phyloP scores from a whole-genome alignment of 345 rosid species.

The Leavenworthia alabamica region DNA sequence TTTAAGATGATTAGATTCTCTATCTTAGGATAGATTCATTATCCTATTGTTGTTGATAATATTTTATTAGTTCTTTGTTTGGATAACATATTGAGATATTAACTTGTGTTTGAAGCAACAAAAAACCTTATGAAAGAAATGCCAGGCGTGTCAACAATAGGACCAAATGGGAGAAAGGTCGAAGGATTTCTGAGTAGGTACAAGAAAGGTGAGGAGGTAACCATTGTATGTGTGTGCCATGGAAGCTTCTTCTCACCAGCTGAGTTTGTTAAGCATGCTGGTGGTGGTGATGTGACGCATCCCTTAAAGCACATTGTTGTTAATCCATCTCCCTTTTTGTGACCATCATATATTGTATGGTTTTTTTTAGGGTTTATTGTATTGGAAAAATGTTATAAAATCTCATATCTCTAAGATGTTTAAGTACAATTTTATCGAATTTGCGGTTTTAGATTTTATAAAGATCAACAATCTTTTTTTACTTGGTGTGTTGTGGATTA shows the following conservation, averaged over 20 bases:
- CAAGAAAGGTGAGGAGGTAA: slow-evolving; percentile 67
- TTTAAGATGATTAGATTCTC: not conserved
- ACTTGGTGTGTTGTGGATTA: not conserved
- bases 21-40: not conserved
- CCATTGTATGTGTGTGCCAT: slow-evolving; percentile 84
- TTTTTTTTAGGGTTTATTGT: not conserved
- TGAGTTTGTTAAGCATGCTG: slow-evolving; percentile 82
- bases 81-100: not conserved
- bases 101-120: slow-evolving; percentile 35
- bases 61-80: not conserved
- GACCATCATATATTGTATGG: not conserved
- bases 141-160: slow-evolving; percentile 80
- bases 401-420: slow-evolving; percentile 9
- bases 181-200: slow-evolving; percentile 80
- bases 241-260: slow-evolving; percentile 78
- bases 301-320: slow-evolving; percentile 82
- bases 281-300: slow-evolving; percentile 57
- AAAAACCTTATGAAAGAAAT: slow-evolving; percentile 56
- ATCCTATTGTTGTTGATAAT: not conserved
- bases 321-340: slow-evolving; percentile 45
- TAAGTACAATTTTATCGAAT: not conserved
- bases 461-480: not conserved
- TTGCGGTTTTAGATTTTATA: not conserved
- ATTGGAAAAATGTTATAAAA: not conserved
- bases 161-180: slow-evolving; percentile 63